These are phyloP conservation scores for Ilyonectria robusta DNA, from an alignment of 2,329 filamentous ascomycete species.

Conservation along the genomic window DNA sequence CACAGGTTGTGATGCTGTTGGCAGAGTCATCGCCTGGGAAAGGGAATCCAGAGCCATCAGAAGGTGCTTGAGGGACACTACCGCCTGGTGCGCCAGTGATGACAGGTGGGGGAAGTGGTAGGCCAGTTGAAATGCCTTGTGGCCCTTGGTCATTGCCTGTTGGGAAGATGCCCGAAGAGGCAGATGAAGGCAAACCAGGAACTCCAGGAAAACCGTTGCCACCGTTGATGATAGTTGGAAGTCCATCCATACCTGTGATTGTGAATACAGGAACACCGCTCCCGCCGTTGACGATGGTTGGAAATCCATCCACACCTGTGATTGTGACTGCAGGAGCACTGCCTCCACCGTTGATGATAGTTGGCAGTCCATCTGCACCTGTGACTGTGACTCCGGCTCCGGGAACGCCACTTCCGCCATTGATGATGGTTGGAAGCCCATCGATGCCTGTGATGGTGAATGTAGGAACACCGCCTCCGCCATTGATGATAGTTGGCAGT, in stretches of 20 bases:
- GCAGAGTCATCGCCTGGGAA: slow-evolving; percentile 24
- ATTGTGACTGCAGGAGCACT: slow-evolving; percentile 26
- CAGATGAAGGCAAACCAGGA: slow-evolving; percentile 32
- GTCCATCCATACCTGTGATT: slow-evolving; percentile 42
- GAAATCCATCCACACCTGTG: slow-evolving; percentile 35
- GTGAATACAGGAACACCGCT: neutral
- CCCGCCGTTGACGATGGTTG: slow-evolving; percentile 12
- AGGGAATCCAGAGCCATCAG: slow-evolving; percentile 25
- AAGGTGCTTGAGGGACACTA: slow-evolving; percentile 26
- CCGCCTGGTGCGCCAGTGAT: slow-evolving; percentile 24
- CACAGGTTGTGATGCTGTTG: slow-evolving; percentile 41
- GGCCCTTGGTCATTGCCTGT: slow-evolving; percentile 34
- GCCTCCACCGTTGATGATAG: neutral
- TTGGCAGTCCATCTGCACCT: slow-evolving; percentile 4
- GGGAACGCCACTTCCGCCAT: neutral
- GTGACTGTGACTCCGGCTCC: slow-evolving; percentile 3
- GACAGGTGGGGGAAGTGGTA: slow-evolving; percentile 33
- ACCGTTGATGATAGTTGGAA: slow-evolving; percentile 46
- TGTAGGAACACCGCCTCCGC: neutral
- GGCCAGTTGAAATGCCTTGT: slow-evolving; percentile 28
- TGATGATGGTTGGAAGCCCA: slow-evolving; percentile 20
- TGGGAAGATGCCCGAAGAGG: slow-evolving; percentile 21
- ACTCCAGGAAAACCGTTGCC: slow-evolving; percentile 23
- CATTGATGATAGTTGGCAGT: neutral
- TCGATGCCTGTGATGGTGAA: slow-evolving; percentile 37